phyloP scores from a whole-genome alignment of 495 filamentous ascomycete species.

The Penicillium simplicissimum region DNA sequence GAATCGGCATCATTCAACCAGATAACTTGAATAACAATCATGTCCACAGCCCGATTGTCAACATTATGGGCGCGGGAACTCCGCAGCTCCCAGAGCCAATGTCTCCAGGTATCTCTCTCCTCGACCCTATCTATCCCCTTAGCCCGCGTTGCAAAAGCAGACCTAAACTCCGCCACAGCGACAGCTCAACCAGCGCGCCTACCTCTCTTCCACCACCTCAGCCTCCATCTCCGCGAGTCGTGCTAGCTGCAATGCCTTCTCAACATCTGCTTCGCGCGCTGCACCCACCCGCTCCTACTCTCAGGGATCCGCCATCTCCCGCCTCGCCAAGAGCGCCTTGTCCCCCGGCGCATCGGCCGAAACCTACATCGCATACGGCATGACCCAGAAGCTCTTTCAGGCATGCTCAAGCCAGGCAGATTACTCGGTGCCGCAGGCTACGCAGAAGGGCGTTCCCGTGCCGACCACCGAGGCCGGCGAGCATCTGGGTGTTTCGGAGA shows the following conservation, averaged over 20 bases:
- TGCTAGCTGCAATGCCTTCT: conserved; percentile 2
- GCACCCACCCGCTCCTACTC: conserved; percentile 12
- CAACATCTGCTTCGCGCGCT: background rate
- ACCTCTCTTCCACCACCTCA: conserved; percentile 11
- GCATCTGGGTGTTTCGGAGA: conserved; percentile 71
- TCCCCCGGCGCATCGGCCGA: conserved; percentile 52
- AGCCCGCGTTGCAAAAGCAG: background rate
- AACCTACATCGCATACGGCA: conserved; percentile 73
- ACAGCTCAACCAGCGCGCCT: conserved; percentile 13
- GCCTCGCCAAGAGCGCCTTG: conserved; percentile 35
- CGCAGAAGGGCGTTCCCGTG: conserved; percentile 55
- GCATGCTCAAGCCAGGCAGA: conserved; percentile 73
- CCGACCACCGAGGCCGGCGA: conserved; percentile 69
- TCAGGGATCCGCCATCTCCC: conserved; percentile 25
- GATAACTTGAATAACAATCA: conserved; percentile 6
- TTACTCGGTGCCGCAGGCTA: conserved; percentile 64
- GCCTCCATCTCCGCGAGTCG: background rate
- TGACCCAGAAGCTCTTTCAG: conserved; percentile 76
- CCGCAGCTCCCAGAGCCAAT: conserved; percentile 10
- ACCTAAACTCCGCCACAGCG: conserved; percentile 13
- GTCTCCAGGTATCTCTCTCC: conserved; percentile 15
- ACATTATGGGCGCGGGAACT: conserved; percentile 22
- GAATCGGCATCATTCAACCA: conserved; percentile 11
- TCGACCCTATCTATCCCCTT: background rate
- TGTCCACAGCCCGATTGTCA: conserved; percentile 26